Base-by-base conservation (phyloP, 2,329 filamentous ascomycete species). In the Clonostachys sp. region DNA sequence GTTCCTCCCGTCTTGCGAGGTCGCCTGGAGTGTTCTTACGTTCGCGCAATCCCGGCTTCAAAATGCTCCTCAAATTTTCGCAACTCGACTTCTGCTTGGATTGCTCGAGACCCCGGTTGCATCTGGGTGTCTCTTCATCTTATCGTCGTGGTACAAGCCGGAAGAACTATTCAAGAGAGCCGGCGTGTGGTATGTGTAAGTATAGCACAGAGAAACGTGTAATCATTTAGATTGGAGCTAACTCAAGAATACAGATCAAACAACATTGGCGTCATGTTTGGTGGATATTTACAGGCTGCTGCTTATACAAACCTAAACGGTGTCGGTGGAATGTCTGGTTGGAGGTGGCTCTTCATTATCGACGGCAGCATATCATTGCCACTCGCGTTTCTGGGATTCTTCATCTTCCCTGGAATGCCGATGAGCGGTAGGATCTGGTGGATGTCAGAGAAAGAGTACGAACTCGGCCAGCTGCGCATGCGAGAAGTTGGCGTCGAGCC, bases 401-500 rank as follows among this genome's bases (percentile, higher is more conserved):
- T 45, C 36, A 64, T 63, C 41, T 64, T 65, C 41, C 72, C 72
- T 0, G 72, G 74, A 45, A 73, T 68, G 0, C 71, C 72, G 45
- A 68, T 59, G 2, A 73, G 68, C 0, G 58, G 54, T 1, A 71
- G 71, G n/a, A 44, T 48, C 0, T 71, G 66, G 48, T 75, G 68
- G 44, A 56, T 74, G 18, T 70, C 58, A 59, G 66, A 67, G 1
- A 62, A 83, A 52, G 87, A 91, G 62, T 75, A 77, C 18, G 72
- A 80, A 47, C 76, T 84, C 38, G 83, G 88, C 51, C 72, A 78
- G 12, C 77, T 85, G 42, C 78, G 87, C 52, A 91, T 92, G 58
- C 77, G 86, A 53, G 77, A 82, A 46, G 70, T 72, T 40, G 70
- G 69, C 16, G 62, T 66, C 44, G 61, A 58, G 44, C 66, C 66